phyloP scores from a whole-genome alignment of 2,329 filamentous ascomycete species.

The Periconia sp. region DNA sequence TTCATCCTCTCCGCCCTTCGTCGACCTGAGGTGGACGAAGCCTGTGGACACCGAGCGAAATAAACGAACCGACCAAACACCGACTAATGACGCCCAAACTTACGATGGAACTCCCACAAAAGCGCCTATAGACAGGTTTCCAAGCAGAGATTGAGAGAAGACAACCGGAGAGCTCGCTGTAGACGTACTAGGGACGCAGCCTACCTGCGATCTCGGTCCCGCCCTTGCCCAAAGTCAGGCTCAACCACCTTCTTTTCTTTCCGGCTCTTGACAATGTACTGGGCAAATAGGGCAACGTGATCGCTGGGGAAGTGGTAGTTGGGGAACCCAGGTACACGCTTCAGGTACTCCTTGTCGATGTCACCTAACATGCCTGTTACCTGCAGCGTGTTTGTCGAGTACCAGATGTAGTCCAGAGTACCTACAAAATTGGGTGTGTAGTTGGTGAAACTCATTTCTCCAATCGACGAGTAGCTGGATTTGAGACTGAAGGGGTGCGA shows the following conservation, averaged over 20 bases:
- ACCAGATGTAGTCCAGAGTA: slow-evolving; percentile 98
- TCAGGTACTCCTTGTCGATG: slow-evolving; percentile 83
- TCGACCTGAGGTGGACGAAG: too few species aligned
- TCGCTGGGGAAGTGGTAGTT: slow-evolving; percentile 95
- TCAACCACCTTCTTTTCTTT: slow-evolving; percentile 69
- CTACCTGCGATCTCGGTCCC: slow-evolving; percentile 37
- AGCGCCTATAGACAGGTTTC: slow-evolving; percentile 40
- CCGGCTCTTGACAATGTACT: slow-evolving; percentile 86
- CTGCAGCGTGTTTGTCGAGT: slow-evolving; percentile 86
- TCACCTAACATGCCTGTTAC: slow-evolving; percentile 84
- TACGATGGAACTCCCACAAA: slow-evolving; percentile 32
- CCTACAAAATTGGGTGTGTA: slow-evolving; percentile 93
- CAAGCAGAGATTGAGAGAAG: slow-evolving; percentile 24
- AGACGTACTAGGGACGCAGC: slow-evolving; percentile 9
- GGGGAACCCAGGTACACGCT: slow-evolving; percentile 87
- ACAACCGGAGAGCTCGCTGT: slow-evolving; percentile 15
- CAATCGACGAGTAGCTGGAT: slow-evolving; percentile 84
- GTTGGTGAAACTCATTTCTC: slow-evolving; percentile 92
- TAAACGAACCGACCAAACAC: slow-evolving; percentile 38
- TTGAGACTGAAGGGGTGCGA: slow-evolving; percentile 93
- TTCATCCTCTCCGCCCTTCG: slow-evolving; percentile 24
- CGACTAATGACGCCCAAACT: slow-evolving; percentile 40
- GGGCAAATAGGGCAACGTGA: slow-evolving; percentile 86
- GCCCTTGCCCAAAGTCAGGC: slow-evolving; percentile 44
- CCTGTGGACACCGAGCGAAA: too few species aligned